Base-by-base conservation (phyloP, 352 stramenopile species). In the Labyrinthula sp. region DNA sequence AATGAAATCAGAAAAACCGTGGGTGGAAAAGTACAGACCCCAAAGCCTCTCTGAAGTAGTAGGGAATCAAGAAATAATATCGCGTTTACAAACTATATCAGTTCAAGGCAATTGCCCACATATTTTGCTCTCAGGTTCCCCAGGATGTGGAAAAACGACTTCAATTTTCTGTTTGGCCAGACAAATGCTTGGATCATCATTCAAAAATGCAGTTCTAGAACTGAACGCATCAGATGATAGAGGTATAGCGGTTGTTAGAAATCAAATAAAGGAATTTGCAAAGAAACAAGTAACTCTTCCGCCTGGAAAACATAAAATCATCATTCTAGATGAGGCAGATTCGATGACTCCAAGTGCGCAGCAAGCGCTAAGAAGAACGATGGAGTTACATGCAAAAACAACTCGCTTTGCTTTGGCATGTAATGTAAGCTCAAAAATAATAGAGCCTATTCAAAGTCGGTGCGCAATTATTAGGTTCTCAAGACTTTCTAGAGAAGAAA, bases 391-490 rank as follows among this genome's bases (percentile, higher is more conserved):
- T 62, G 93, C 82, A 33, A 73, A 72, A 48, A 94, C 87, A 3
- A 98, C 88, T 30, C 74, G 89, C 1, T 99, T 99, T 62, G 89
- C 87, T 9, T 62, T 99, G 39, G 88, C 87, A 2, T 99, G 89
- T 66, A 99, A 99, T 67, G 79, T 91, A 36, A 92, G 74, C 17
- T 95, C 82, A 20, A 97, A 99, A 71, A 95, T 99, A 58, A 96
- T 97, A 60, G 88, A 97, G 64, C 85, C 89, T 21, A 97, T 99
- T 59, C 79, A 99, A 75, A 89, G 69, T 57, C 77, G 89, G 40
- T 95, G 86, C 39, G 88, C 89, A 30, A 95, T 97, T 56, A 63
- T 99, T 22, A 80, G 89, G 2, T 99, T 92, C 66, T 88, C 75
- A 34, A 65, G 80, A 15, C 68, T 99, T 22, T 74, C 71, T 2